Percentiles rank a stretch among this genome's conserved stretches.
Evolutionary conservation across 495 filamentous ascomycete genomes (phyloP).

Genomic region (Aspergillus steynii): DNA sequence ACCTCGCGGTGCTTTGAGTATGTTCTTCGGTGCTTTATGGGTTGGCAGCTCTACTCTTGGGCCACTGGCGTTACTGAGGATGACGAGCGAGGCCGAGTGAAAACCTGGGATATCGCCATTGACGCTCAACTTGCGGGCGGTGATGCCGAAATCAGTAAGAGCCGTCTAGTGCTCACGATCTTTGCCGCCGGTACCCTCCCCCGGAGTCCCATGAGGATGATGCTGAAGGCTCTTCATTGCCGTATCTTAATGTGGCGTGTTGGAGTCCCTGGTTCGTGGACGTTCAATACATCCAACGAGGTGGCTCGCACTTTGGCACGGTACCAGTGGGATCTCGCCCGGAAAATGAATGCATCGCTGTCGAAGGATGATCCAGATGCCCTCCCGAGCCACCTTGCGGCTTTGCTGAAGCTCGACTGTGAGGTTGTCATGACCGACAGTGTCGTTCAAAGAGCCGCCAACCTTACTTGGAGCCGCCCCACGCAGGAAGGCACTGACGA

Average conservation of each 20-base stretch:
- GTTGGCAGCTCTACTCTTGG: slow-evolving; percentile 70
- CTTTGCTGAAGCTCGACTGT: slow-evolving; percentile 72
- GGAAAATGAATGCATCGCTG: slow-evolving; percentile 60
- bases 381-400: slow-evolving; percentile 73
- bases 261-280: slow-evolving; percentile 60
- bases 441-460: slow-evolving; percentile 84
- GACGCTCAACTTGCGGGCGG: slow-evolving; percentile 95
- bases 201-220: slow-evolving; percentile 77
- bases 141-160: slow-evolving; percentile 85
- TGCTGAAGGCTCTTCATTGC: slow-evolving; percentile 91
- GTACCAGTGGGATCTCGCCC: slow-evolving; percentile 79
- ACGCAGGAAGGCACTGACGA: slow-evolving; percentile 64
- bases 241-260: slow-evolving; percentile 84
- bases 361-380: slow-evolving; percentile 59
- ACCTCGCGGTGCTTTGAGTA: slow-evolving; percentile 78
- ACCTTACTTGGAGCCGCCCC: slow-evolving; percentile 83
- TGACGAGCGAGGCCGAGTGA: slow-evolving; percentile 81
- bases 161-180: slow-evolving; percentile 80
- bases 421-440: slow-evolving; percentile 74
- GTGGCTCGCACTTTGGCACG: slow-evolving; percentile 68
- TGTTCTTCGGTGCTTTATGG: slow-evolving; percentile 74
- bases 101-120: slow-evolving; percentile 92
- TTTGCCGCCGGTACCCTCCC: slow-evolving; percentile 88
- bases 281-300: slow-evolving; percentile 60
- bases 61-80: slow-evolving; percentile 80